Base-by-base conservation (phyloP, 139 green algal species). In the Bryopsis sp. region DNA sequence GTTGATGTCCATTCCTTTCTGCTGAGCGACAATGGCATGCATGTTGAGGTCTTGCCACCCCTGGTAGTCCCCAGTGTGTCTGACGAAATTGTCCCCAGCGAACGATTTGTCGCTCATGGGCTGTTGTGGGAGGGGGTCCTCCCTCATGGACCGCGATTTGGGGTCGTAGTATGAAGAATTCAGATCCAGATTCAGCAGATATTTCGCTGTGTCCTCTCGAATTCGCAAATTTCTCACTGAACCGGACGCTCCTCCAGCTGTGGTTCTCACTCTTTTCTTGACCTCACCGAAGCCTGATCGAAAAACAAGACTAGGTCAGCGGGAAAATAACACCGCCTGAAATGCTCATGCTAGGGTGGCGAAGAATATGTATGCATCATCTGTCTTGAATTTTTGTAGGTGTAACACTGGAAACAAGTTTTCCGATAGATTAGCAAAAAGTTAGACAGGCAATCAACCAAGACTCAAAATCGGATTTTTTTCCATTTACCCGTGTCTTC, bases 201-300 rank as follows among this genome's bases (percentile, higher is more conserved):
- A 99, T 82, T 99, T 99, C 54, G 94, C 95, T 0, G 92, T 99
- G 81, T 99, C 95, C 74, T 99, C 95, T n/a, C 95, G 87, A 70
- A 99, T 98, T 59, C 95, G 88, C 79, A 99, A 85, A 84, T 99
- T 99, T 62, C 92, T 83, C 59, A 95, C 89, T 0, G 80, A 86
- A 1, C 89, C 90, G 0, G 88, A 90, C 35, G 81, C 78, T 59
- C 94, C 95, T 32, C 95, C 95, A 2, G 81, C 94, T 0, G 87
- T 87, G 0, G 91, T 96, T 36, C 94, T 82, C 75, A 98, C 89
- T 3, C 89, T 85, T 81, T 96, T 96, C 83, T 97, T 88, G 0
- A 99, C 90, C 78, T 97, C 90, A 32, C 54, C 83, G 75, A 98
- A 99, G 47, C 84, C 88, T 82, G 79, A 0, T 31, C n/a, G n/a